phyloP scores from a whole-genome alignment of 805 yeast species.

The Teunomyces gatunensis region DNA sequence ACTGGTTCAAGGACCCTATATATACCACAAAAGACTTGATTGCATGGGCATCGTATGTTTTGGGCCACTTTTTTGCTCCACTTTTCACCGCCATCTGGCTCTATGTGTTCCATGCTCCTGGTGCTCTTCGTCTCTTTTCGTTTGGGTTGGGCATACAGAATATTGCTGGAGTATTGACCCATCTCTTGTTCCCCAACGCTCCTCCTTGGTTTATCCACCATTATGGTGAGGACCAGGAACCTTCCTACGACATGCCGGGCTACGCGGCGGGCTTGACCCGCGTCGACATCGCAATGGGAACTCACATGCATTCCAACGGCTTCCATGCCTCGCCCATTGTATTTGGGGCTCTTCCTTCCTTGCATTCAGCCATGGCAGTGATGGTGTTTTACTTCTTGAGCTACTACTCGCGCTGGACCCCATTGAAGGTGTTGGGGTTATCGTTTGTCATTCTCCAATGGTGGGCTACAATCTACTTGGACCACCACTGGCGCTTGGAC shows the following conservation, averaged over 20 bases:
- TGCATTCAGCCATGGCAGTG: slow-evolving; percentile 67
- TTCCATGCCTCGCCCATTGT: slow-evolving; percentile 69
- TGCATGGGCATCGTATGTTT: slow-evolving; percentile 63
- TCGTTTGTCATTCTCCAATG: slow-evolving; percentile 55
- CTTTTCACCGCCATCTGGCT: slow-evolving; percentile 60
- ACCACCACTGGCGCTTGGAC: slow-evolving; percentile 71
- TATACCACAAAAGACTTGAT: slow-evolving; percentile 47
- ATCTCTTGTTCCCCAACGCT: slow-evolving; percentile 63
- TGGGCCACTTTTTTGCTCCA: slow-evolving; percentile 60
- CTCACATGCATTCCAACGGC: slow-evolving; percentile 57
- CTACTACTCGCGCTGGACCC: slow-evolving; percentile 36
- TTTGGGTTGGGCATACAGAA: slow-evolving; percentile 60
- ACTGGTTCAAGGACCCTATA: slow-evolving; percentile 40
- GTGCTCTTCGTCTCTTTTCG: slow-evolving; percentile 52
- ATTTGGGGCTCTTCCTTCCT: slow-evolving; percentile 63
- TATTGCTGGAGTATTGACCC: slow-evolving; percentile 58
- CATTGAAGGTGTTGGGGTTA: slow-evolving; percentile 35
- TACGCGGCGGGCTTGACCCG: slow-evolving; percentile 70
- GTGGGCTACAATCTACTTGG: slow-evolving; percentile 75
- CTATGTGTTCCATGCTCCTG: slow-evolving; percentile 67
- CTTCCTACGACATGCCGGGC: slow-evolving; percentile 62
- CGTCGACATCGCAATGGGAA: slow-evolving; percentile 62
- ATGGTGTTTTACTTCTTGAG: slow-evolving; percentile 43
- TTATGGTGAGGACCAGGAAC: slow-evolving; percentile 55
- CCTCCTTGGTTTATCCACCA: slow-evolving; percentile 72